Evolutionary conservation across 306 rosid species (phyloP), one percentile per base, ranked within the genome.

Genomic region (Sophora flavescens): DNA sequence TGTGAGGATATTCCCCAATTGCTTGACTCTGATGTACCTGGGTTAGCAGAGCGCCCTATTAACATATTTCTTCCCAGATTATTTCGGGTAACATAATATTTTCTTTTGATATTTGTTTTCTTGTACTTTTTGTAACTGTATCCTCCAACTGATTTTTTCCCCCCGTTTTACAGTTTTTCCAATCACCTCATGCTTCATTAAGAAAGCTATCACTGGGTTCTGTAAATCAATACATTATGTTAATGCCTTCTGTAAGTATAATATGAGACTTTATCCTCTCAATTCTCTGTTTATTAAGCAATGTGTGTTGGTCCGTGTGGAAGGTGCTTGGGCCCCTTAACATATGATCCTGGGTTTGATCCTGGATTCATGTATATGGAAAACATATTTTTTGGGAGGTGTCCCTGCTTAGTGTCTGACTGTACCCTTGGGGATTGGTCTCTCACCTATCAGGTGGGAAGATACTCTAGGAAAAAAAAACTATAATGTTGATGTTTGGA

Each of bases 1-100:
- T 96, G 99, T 84, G 99, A 96, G 86, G 99, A 96, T 85, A 82
- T 91, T 87, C 99, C 99, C 18, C 98, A 96, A 86, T 77, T 88
- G 78, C 99, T 96, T 81, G 98, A 96, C 81, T 75, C 90, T 39
- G 99, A 93, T 73, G 86, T 93, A 77, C 89, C 98, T 11, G 99
- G 99, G 45, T 90, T 96, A 88, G 66, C 99, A 77, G 99, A 96
- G 79, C 94, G 98, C 50, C 99, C 99, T 26, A 89, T 96, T 76
- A 86, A 82, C 74, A 84, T 96, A 77, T 87, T 96, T 83, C 93
- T 96, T 71, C 96, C 97, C 15, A 91, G 97, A 85, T 85, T 96
- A 48, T 91, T 84, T 76, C 85, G 82, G 99, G 99, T 96, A 78
- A 70, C 67, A 71, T 68, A 51, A 30, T 51, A 60, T 62, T 79